Evolutionary conservation across 352 stramenopile genomes (phyloP).

Genomic region (Phytophthora rubi): DNA sequence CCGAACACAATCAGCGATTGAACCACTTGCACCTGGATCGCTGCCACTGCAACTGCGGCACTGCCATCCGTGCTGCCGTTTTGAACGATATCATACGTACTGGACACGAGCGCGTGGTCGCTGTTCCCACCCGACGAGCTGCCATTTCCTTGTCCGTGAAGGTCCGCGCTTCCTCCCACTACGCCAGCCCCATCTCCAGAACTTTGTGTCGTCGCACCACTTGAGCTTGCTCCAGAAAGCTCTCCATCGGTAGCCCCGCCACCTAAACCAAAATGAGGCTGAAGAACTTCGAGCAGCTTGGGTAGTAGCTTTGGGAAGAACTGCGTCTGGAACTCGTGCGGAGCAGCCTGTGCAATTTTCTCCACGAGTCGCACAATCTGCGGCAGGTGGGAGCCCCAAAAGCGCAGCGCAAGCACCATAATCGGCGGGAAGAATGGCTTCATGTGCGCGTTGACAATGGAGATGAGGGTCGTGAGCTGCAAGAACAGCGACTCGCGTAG

Average conservation of each 20-base stretch:
- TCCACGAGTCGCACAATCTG: conserved; percentile 97
- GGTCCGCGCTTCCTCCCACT: conserved; percentile 23
- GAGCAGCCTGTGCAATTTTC: conserved; percentile 79
- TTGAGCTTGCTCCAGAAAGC: conserved; percentile 18
- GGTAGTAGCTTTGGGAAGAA: conserved; percentile 91
- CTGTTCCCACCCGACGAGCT: conserved; percentile 20
- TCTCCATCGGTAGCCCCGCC: conserved; percentile 58
- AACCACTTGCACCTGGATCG: conserved; percentile 84
- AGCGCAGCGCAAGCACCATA: conserved; percentile 95
- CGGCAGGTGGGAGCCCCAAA: conserved; percentile 96
- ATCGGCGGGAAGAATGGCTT: conserved; percentile 97
- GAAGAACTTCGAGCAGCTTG: conserved; percentile 88
- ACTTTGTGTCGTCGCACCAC: conserved; percentile 26
- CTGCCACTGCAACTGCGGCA: conserved; percentile 23
- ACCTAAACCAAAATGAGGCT: conserved; percentile 78
- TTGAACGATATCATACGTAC: conserved; percentile 41
- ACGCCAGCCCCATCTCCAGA: conserved; percentile 22
- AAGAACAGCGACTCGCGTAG: conserved; percentile 97
- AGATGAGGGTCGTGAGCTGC: conserved; percentile 95
- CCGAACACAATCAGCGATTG: conserved; percentile 92
- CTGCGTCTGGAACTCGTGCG: conserved; percentile 78
- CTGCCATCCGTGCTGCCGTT: conserved; percentile 30
- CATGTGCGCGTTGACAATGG: conserved; percentile 96
- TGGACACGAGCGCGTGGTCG: conserved; percentile 23
- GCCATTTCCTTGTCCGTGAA: conserved; percentile 16